These are phyloP conservation scores for Wallacemonas sp. DNA, from an alignment of 208 protist species.

Conservation along the genomic window DNA sequence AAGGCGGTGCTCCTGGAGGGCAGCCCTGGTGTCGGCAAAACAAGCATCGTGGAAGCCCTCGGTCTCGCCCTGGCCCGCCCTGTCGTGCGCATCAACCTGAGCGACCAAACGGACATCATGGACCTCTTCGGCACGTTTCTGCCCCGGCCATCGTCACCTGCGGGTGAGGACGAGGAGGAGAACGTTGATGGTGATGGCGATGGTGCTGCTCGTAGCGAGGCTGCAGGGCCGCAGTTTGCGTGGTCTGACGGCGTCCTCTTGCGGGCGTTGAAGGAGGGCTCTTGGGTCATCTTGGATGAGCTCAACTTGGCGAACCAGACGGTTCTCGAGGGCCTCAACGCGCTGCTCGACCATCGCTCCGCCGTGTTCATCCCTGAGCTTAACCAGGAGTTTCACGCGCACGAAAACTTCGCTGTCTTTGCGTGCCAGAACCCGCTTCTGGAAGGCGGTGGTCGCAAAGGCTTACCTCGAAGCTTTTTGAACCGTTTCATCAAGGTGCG, in stretches of 20 bases:
- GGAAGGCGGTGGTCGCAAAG: slow-evolving; percentile 99
- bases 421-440: slow-evolving; percentile 98
- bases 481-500: slow-evolving; percentile 99
- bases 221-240: slow-evolving; percentile 85
- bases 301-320: slow-evolving; percentile 99
- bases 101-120: slow-evolving; percentile 99
- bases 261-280: slow-evolving; percentile 92
- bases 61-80: slow-evolving; percentile 84
- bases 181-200: too few relatives aligned
- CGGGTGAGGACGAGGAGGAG: slow-evolving; percentile 21
- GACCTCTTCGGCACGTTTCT: slow-evolving; percentile 95
- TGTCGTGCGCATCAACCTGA: slow-evolving; percentile 99
- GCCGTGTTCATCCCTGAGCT: slow-evolving; percentile 94
- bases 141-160: slow-evolving; percentile 37
- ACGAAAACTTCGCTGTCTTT: slow-evolving; percentile 97
- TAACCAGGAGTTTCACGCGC: slow-evolving; percentile 83
- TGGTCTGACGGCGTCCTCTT: slow-evolving; percentile 99
- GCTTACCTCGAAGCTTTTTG: slow-evolving; percentile 99
- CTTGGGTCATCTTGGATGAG: slow-evolving; percentile 99
- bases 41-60: slow-evolving; percentile 97
- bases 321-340: slow-evolving; percentile 99
- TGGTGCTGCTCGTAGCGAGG: too few relatives aligned
- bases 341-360: slow-evolving; percentile 99
- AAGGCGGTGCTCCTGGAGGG: slow-evolving; percentile 98
- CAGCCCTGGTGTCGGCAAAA: slow-evolving; percentile 98